Evolutionary conservation across 2,329 filamentous ascomycete species (phyloP), one percentile per base, ranked within the genome.

Genomic region (Venturia nashicola): DNA sequence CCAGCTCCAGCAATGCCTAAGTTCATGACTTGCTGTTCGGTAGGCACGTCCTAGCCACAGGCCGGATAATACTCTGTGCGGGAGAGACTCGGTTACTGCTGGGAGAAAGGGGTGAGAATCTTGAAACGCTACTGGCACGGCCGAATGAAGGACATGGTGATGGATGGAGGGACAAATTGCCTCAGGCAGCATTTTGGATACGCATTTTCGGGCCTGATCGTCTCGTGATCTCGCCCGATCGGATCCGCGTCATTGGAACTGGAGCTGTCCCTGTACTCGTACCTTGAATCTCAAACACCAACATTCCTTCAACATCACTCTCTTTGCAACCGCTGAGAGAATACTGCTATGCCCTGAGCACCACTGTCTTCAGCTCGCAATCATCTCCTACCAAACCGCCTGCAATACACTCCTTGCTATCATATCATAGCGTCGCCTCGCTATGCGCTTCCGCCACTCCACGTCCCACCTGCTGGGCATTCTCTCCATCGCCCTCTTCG

Each of bases 1-100:
- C 73, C 86, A 16, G 90, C 64, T n/a, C 82, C 84, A 80, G 69
- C 86, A 89, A 70, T 89, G 87, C 0, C 85, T 83, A 0, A 89
- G 72, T 69, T 90, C 86, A 69, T 89, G 87, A 1, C 79, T 79
- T 1, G 80, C 81, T 0, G 86, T 87, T 61, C 80, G 80, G 62
- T 77, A 83, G 2, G 83, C 71, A 12, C 81, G 77, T 11, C 78
- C 78, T 16, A 88, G 78, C 84, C 85, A 89, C 1, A 86, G 69
- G 0, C 73, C 77, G 0, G 71, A 68, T 0, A 75, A 65, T 1
- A 73, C 71, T 0, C 71, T 61, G 12, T 34, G 42, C 18, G 66
- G 65, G 16, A 64, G 65, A 23, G 7, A 39, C 61, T 20, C 63
- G 60, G 27, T 64, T 43, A n/a, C 65, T 2, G 46, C 8, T 23